Conservation (phyloP, 805 yeast genomes). For the Ogataea corticis region DNA sequence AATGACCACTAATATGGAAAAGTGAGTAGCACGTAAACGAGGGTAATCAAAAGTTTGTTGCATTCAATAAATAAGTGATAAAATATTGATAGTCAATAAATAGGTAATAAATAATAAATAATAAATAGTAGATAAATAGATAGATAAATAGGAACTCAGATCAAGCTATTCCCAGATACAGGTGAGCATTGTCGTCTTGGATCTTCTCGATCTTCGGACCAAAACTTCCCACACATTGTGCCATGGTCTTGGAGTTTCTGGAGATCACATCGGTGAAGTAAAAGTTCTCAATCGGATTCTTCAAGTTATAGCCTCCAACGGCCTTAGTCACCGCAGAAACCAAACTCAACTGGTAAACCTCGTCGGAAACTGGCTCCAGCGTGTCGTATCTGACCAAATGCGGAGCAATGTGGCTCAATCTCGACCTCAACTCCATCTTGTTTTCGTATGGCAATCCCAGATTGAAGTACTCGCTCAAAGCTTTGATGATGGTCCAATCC, state of each 20-base stretch:
- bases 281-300: slow-evolving; percentile 76
- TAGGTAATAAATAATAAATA: slow-evolving; percentile 8
- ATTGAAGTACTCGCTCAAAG: slow-evolving; percentile 74
- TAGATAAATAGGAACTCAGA: slow-evolving; percentile 1
- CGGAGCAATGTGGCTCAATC: slow-evolving; percentile 79
- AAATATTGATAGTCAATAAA: slow-evolving; percentile 11
- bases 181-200: slow-evolving; percentile 45
- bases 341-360: slow-evolving; percentile 58
- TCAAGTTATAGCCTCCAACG: slow-evolving; percentile 46
- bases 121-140: slow-evolving; percentile 13
- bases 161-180: slow-evolving; percentile 34
- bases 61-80: slow-evolving; percentile 13
- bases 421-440: slow-evolving; percentile 59
- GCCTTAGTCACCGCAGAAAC: slow-evolving; percentile 36
- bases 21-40: too few relatives aligned
- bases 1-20: too few relatives aligned
- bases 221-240: slow-evolving; percentile 73
- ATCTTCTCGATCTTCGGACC: slow-evolving; percentile 66
- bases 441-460: slow-evolving; percentile 77
- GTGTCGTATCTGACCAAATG: slow-evolving; percentile 74
- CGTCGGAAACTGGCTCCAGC: slow-evolving; percentile 65
- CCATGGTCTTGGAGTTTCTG: slow-evolving; percentile 88
- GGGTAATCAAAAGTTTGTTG: too few relatives aligned
- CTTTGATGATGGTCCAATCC: slow-evolving; percentile 87
- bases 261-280: slow-evolving; percentile 88